Evolutionary conservation across 1,284 basidiomycete species (phyloP), one percentile per base, ranked within the genome.

Genomic region (Singerocomus inundabilis): DNA sequence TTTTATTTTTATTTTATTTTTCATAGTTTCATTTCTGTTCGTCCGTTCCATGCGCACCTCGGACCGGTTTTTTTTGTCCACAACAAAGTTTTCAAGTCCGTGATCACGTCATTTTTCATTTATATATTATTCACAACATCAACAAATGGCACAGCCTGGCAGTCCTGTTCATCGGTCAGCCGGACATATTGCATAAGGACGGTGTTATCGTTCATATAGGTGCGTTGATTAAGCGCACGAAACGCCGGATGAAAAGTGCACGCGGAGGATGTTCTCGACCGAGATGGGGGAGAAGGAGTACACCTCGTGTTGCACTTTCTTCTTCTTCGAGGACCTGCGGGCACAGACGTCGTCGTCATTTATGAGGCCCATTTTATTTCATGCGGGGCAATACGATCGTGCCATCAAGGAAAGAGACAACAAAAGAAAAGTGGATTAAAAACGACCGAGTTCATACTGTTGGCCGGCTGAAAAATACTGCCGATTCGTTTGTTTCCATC

Each of bases 21-120:
- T n/a, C n/a, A n/a, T n/a, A n/a, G n/a, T n/a, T n/a, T n/a, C n/a
- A n/a, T n/a, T n/a, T n/a, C n/a, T n/a, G n/a, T n/a, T n/a, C n/a
- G n/a, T n/a, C n/a, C n/a, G n/a, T n/a, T n/a, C n/a, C n/a, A n/a
- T n/a, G n/a, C n/a, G n/a, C n/a, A n/a, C n/a, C n/a, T n/a, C n/a
- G n/a, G n/a, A n/a, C n/a, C n/a, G n/a, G n/a, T n/a, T n/a, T n/a
- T n/a, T n/a, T n/a, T n/a, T n/a, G n/a, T n/a, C n/a, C n/a, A n/a
- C n/a, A n/a, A n/a, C n/a, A n/a, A n/a, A n/a, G n/a, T n/a, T n/a
- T 68, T 66, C 51, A 64, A 50, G 50, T 52, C 52, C 44, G 44
- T 63, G 34, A 66, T 67, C 52, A 68, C 67, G 60, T 68, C 63
- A 67, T n/a, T n/a, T n/a, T 66, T 63, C 54, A 65, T 52, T 24